Conservation (phyloP, 768 basidiomycete genomes). For the Boletus pseudopeckii region DNA sequence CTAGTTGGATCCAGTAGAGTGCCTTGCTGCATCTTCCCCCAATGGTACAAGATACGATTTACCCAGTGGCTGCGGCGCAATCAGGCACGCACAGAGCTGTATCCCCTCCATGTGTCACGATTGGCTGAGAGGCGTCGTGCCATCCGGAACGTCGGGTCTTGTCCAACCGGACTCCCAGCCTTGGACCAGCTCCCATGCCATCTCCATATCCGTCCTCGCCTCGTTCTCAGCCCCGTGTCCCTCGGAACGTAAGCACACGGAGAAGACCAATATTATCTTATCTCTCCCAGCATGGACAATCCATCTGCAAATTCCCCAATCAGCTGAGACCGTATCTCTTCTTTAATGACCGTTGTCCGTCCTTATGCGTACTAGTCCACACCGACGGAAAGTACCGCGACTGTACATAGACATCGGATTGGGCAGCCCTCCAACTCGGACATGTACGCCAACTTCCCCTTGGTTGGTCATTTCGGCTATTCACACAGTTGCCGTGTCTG, state of each 20-base stretch:
- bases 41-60: background rate
- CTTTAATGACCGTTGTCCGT: slow-evolving; percentile 18
- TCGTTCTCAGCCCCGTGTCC: slow-evolving; percentile 10
- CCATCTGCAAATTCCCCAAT: slow-evolving; percentile 7
- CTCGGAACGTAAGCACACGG: slow-evolving; percentile 11
- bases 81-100: too few relatives aligned
- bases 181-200: too few relatives aligned
- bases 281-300: slow-evolving; percentile 4
- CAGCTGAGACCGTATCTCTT: background rate
- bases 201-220: background rate
- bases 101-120: background rate
- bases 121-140: background rate
- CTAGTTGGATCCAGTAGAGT: background rate
- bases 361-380: background rate
- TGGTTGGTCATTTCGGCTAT: slow-evolving; percentile 8
- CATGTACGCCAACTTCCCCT: too few relatives aligned
- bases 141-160: background rate
- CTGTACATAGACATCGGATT: background rate
- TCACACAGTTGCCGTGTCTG: slow-evolving; percentile 7
- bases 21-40: slow-evolving; percentile 1
- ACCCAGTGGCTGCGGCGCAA: background rate
- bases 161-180: background rate
- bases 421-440: slow-evolving; percentile 3
- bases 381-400: background rate
- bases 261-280: slow-evolving; percentile 17